Evolutionary conservation across 2,329 filamentous ascomycete genomes (phyloP).

Genomic region (Dothidotthia symphoricarpi): DNA sequence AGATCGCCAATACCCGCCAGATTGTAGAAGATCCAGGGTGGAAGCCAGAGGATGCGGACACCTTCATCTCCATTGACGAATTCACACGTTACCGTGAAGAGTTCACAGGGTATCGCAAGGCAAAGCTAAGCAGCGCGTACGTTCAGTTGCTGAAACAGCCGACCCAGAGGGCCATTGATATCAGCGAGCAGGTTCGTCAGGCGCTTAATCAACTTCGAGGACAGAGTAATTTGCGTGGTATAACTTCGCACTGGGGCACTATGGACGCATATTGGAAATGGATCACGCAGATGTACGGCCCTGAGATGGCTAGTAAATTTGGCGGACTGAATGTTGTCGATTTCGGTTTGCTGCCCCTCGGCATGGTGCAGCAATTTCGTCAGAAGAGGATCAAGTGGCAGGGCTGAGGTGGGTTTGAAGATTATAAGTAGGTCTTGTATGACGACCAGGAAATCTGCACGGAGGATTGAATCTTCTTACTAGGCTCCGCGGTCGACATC

Average conservation of each 20-base stretch:
- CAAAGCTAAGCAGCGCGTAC: slow-evolving; percentile 18
- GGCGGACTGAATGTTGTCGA: slow-evolving; percentile 38
- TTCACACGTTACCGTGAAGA: slow-evolving; percentile 24
- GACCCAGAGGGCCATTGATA: slow-evolving; percentile 17
- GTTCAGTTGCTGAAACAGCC: slow-evolving; percentile 22
- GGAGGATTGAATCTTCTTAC: no score
- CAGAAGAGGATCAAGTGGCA: slow-evolving; percentile 37
- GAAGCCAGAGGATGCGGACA: slow-evolving; percentile 14
- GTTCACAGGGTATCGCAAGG: slow-evolving; percentile 7
- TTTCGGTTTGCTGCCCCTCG: slow-evolving; percentile 35
- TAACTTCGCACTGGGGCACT: slow-evolving; percentile 17
- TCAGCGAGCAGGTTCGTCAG: slow-evolving; percentile 19
- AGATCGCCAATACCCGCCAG: slow-evolving; percentile 4
- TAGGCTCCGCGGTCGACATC: no score
- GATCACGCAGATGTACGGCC: slow-evolving; percentile 39
- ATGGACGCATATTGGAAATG: slow-evolving; percentile 42
- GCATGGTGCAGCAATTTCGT: slow-evolving; percentile 39
- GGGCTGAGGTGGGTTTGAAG: slow-evolving; percentile 11
- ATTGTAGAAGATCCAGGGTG: slow-evolving; percentile 10
- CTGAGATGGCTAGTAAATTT: slow-evolving; percentile 36
- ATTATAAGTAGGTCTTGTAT: no score
- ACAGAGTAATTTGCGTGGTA: slow-evolving; percentile 25
- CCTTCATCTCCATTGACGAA: slow-evolving; percentile 31
- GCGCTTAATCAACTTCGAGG: slow-evolving; percentile 20
- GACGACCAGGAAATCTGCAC: no score